These are phyloP conservation scores for Colletotrichum gloeosporioides DNA, from an alignment of 2,329 filamentous ascomycete genomes.

Conservation along the genomic window DNA sequence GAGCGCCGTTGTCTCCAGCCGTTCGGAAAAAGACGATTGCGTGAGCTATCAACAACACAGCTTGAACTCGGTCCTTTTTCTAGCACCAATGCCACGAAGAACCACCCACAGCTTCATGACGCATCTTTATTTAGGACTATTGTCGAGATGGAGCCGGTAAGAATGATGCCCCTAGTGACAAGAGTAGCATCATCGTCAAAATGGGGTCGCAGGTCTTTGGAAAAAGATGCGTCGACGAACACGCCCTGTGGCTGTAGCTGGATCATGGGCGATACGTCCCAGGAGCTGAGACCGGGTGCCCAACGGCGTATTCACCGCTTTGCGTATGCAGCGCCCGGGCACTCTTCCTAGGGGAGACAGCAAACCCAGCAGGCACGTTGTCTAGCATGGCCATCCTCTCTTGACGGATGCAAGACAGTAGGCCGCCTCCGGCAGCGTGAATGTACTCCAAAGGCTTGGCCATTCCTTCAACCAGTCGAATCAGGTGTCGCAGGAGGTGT, in stretches of 20 bases:
- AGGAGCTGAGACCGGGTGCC: neutral
- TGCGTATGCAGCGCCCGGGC: neutral
- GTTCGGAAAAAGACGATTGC: neutral
- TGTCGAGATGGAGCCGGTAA: neutral
- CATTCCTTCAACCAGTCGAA: no score
- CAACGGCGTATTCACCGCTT: neutral
- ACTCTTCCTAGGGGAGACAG: neutral
- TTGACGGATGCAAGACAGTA: no score
- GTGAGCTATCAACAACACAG: neutral
- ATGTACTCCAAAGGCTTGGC: neutral
- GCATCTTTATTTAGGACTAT: neutral
- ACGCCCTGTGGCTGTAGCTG: neutral
- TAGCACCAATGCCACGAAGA: neutral
- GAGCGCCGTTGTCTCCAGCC: neutral
- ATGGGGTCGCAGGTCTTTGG: neutral
- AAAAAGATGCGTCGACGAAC: neutral
- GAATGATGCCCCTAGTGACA: neutral
- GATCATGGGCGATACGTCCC: neutral
- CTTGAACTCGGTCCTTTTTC: neutral
- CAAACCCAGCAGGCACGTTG: no score
- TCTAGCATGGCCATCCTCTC: no score
- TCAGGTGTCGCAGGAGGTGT: neutral
- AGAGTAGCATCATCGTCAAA: neutral
- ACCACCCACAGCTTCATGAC: neutral
- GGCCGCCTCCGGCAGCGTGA: neutral